Evolutionary conservation across 768 basidiomycete species (phyloP), one percentile per base, ranked within the genome.

Genomic region (Leccinum olivaceopallidum): DNA sequence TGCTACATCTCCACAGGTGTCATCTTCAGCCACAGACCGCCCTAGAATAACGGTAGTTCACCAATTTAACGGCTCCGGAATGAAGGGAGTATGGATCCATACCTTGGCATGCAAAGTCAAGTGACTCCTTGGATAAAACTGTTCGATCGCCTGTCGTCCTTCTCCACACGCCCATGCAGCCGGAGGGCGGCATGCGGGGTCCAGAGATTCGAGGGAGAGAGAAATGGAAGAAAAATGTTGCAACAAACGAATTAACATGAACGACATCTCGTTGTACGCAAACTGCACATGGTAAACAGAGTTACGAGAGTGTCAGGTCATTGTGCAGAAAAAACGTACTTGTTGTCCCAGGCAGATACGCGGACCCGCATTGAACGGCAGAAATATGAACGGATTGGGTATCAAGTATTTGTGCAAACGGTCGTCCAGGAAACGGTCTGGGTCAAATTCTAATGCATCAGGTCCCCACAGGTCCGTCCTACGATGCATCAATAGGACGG

Each of bases 11-110:
- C 72, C 2, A 62, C 68, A 49, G 73, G 67, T 20, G 66, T 68
- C 80, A 81, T 79, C 57, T 69, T 78, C 32, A 80, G 73, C 81
- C 81, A 82, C 22, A 82, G 61, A 12, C 81, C 81, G 2, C 79
- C 80, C 80, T 80, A 44, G 2, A 12, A 47, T 4, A 20, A n/a
- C 53, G 22, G 14, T 9, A 55, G 39, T 32, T 18, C 20, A 18
- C 3, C 20, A 12, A 32, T 36, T 52, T 16, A 47, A 22, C 16
- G 7, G 20, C 14, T 9, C 50, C 48, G 1, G 1, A 2, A 32
- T 24, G 42, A 34, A 12, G 18, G 30, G 13, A 34, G 28, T 12
- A 12, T 10, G 26, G 44, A 47, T 53, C 14, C 78, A 53, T 61
- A 80, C 79, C 73, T 77, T 71, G 18, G 77, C 71, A 30, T 75